Conservation (phyloP, 371 early-diverging fungal genomes). For the Saksenaea vasiformis region DNA sequence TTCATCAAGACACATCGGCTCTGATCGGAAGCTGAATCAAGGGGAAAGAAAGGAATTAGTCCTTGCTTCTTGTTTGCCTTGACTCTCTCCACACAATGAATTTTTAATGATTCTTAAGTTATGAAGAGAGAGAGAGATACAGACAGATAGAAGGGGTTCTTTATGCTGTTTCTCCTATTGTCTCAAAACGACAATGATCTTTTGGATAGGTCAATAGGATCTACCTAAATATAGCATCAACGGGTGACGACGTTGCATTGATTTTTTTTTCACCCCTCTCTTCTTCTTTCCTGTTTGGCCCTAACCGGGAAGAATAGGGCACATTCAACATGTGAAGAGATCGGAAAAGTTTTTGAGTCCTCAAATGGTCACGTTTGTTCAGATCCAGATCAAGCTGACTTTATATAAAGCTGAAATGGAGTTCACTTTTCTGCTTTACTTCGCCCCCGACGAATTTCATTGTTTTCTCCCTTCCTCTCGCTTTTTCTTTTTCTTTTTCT, state of each 20-base stretch:
- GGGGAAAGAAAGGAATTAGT: too few relatives aligned
- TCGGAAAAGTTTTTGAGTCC: background rate
- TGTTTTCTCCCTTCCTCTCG: background rate
- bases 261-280: background rate
- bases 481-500: background rate
- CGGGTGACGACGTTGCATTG: background rate
- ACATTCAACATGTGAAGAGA: background rate
- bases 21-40: too few relatives aligned
- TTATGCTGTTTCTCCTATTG: too few relatives aligned
- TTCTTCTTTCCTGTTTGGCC: background rate
- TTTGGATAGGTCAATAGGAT: background rate
- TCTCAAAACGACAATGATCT: too few relatives aligned
- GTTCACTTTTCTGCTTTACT: too few relatives aligned
- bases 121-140: too few relatives aligned
- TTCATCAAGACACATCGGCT: too few relatives aligned
- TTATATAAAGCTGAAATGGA: background rate
- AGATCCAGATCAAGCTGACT: constrained; percentile 4
- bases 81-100: too few relatives aligned
- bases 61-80: too few relatives aligned
- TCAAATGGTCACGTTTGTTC: constrained; percentile 5
- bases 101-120: too few relatives aligned
- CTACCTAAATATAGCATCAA: background rate
- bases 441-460: constrained; percentile 1
- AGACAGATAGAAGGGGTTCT: too few relatives aligned
- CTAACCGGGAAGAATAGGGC: background rate